Evolutionary conservation across 805 yeast genomes (phyloP).

Genomic region (Ogataea populi-albae): DNA sequence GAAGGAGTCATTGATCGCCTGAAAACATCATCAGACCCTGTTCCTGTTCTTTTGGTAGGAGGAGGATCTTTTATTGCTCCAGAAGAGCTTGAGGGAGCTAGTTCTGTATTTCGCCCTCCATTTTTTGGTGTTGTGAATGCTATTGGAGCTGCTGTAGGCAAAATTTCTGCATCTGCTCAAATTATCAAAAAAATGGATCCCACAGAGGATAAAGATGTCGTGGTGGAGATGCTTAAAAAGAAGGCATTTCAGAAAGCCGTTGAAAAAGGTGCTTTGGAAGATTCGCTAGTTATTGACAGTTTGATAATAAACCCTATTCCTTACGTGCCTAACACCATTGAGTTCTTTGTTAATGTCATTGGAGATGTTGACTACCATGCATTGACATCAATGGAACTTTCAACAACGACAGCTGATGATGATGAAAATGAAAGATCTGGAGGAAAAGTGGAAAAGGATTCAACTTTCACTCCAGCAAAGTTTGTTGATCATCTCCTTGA

Average conservation of each 20-base stretch:
- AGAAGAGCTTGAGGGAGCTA: constrained; percentile 34
- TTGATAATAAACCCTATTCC: constrained; percentile 29
- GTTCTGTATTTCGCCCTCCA: constrained; percentile 39
- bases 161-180: constrained; percentile 33
- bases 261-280: constrained; percentile 26
- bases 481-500: constrained; percentile 12
- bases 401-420: not conserved
- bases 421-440: constrained; percentile 5
- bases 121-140: constrained; percentile 45
- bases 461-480: constrained; percentile 2
- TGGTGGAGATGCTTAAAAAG: constrained; percentile 18
- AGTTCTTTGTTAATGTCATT: constrained; percentile 37
- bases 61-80: constrained; percentile 51
- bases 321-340: constrained; percentile 32
- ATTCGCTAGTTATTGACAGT: constrained; percentile 24
- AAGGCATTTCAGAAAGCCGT: constrained; percentile 19
- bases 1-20: constrained; percentile 43
- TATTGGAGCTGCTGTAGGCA: constrained; percentile 47
- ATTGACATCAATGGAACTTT: constrained; percentile 1
- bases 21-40: constrained; percentile 40
- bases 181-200: constrained; percentile 10
- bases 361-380: constrained; percentile 42
- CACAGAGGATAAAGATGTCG: constrained; percentile 17
- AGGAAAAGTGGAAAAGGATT: constrained; percentile 9
- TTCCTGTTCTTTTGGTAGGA: constrained; percentile 45